A percentile compares a stretch with the other conserved stretches of the same genome.
Evolutionary conservation across 805 yeast genomes (phyloP).

Genomic region (Sungouiella blattae): DNA sequence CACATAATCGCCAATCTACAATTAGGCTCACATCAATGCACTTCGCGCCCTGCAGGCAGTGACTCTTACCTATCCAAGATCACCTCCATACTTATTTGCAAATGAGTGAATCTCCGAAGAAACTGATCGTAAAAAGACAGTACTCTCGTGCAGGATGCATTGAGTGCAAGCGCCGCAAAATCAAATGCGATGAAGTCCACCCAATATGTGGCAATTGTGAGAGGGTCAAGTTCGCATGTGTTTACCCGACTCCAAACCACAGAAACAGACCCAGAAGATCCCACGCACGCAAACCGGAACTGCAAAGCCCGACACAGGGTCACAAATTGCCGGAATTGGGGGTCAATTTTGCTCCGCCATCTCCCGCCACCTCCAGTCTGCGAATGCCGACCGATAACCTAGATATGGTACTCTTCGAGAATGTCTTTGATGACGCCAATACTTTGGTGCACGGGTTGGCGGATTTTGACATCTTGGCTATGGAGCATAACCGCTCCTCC

Average conservation of each 20-base stretch:
- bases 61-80: too few species aligned
- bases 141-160: constrained; percentile 18
- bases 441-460: constrained; percentile 15
- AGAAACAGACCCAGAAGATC: constrained; percentile 9
- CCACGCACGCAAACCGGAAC: background rate
- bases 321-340: too few species aligned
- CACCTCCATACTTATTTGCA: constrained; percentile 1
- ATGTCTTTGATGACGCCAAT: constrained; percentile 18
- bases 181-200: constrained; percentile 17
- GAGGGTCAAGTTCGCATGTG: constrained; percentile 10
- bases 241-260: constrained; percentile 10
- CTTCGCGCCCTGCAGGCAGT: too few species aligned
- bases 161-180: constrained; percentile 19
- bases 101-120: background rate
- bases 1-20: too few species aligned
- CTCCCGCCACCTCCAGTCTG: too few species aligned
- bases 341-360: too few species aligned
- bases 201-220: constrained; percentile 16
- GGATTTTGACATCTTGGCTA: constrained; percentile 13
- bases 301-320: background rate
- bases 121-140: constrained; percentile 11
- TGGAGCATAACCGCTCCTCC: background rate
- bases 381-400: constrained; percentile 3
- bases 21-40: too few species aligned
- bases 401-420: constrained; percentile 15